Evolutionary conservation across 164 flowering plant genomes (phyloP).

Genomic region (Echeveria elegans): DNA sequence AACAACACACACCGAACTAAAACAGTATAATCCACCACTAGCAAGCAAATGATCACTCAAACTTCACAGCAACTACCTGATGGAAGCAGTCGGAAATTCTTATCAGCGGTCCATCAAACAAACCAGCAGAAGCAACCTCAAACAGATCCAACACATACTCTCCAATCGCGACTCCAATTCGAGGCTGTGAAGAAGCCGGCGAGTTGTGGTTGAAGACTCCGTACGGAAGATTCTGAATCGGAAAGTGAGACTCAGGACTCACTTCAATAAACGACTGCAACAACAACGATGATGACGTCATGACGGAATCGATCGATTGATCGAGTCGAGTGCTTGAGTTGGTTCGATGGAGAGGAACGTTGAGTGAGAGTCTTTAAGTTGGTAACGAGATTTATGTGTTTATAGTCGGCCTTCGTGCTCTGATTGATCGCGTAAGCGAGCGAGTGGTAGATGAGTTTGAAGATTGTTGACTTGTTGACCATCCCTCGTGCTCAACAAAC

Average conservation of each 20-base stretch:
- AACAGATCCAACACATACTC: conserved; percentile 80
- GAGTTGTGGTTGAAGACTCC: conserved; percentile 60
- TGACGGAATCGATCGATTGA: too few species aligned
- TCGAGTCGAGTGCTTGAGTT: too few species aligned
- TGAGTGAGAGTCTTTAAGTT: too few species aligned
- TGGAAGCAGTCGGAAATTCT: conserved; percentile 55
- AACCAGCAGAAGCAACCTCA: conserved; percentile 59
- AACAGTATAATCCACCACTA: too few species aligned
- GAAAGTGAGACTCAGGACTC: conserved; percentile 70
- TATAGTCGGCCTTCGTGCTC: too few species aligned
- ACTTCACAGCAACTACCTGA: conserved; percentile 37
- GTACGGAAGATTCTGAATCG: conserved; percentile 89
- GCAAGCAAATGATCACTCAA: too few species aligned
- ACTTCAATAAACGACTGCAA: conserved; percentile 72
- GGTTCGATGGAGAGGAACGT: too few species aligned
- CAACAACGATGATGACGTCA: conserved; percentile 17
- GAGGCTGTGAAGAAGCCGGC: conserved; percentile 31
- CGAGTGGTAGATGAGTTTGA: neutral
- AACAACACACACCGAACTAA: too few species aligned
- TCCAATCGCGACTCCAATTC: conserved; percentile 88
- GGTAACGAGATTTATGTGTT: too few species aligned
- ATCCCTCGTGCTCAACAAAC: too few species aligned
- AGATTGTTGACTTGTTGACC: too few species aligned
- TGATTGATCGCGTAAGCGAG: neutral
- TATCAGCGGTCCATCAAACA: conserved; percentile 68